A percentile compares a stretch with the other conserved stretches of the same genome.
These are phyloP conservation scores for Aechmea fasciata DNA, from an alignment of 176 grass and related monocot genomes.

Conservation along the genomic window DNA sequence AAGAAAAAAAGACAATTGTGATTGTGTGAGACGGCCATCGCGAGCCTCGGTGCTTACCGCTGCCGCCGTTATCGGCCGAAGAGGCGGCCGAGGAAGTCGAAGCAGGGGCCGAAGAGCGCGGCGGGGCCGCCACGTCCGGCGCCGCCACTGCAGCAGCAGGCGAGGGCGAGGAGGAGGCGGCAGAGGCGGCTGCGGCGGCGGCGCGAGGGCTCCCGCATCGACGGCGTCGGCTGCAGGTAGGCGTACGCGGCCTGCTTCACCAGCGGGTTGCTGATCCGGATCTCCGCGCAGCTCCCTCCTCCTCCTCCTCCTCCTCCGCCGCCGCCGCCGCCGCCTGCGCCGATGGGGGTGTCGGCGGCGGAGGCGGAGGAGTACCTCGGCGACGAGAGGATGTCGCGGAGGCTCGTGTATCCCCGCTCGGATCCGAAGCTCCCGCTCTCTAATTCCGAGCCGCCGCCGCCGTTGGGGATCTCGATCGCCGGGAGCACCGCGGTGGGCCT, in stretches of 20 bases:
- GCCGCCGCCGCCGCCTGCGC: slow-evolving; percentile 5
- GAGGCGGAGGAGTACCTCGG: slow-evolving; percentile 32
- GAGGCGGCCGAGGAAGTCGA: slow-evolving; percentile 34
- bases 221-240: slow-evolving; percentile 69
- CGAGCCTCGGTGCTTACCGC: neutral
- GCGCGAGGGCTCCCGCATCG: slow-evolving; percentile 20
- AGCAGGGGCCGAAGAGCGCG: slow-evolving; percentile 15
- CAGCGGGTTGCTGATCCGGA: slow-evolving; percentile 65
- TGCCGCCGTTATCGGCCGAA: slow-evolving; percentile 25
- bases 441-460: neutral
- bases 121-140: slow-evolving; percentile 21
- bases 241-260: slow-evolving; percentile 73
- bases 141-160: slow-evolving; percentile 10
- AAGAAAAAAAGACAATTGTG: neutral
- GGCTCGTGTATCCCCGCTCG: slow-evolving; percentile 49
- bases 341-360: slow-evolving; percentile 6
- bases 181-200: slow-evolving; percentile 18
- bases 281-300: slow-evolving; percentile 40
- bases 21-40: neutral
- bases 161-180: slow-evolving; percentile 16
- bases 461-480: slow-evolving; percentile 37
- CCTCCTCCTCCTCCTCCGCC: slow-evolving; percentile 15
- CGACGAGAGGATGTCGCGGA: slow-evolving; percentile 58
- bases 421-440: neutral
- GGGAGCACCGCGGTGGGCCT: slow-evolving; percentile 19